These are phyloP conservation scores for Eustoma russellianum DNA, from an alignment of 257 asterid species.

Conservation along the genomic window DNA sequence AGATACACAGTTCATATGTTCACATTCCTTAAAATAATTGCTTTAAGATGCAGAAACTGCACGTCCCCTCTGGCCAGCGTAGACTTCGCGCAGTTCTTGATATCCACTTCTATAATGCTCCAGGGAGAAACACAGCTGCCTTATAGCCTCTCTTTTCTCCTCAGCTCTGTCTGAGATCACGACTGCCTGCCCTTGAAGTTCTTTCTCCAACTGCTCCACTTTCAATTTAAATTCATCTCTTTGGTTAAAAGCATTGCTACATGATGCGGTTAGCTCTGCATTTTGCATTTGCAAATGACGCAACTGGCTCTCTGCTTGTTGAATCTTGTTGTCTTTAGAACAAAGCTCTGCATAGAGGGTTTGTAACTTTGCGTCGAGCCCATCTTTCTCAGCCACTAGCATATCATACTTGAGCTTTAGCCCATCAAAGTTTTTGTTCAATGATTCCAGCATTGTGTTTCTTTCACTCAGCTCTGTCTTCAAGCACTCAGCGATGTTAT, in stretches of 20 bases:
- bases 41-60: conserved; percentile 11
- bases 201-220: conserved; percentile 42
- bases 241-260: conserved; percentile 23
- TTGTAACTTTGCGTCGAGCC: conserved; percentile 30
- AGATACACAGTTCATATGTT: too few relatives aligned
- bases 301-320: conserved; percentile 25
- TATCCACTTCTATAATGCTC: conserved; percentile 65
- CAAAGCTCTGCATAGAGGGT: conserved; percentile 29
- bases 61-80: conserved; percentile 8
- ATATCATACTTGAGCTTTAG: conserved; percentile 38
- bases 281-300: conserved; percentile 30
- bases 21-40: too few relatives aligned
- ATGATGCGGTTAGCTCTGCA: conserved; percentile 16
- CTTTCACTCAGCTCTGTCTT: conserved; percentile 31
- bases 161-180: conserved; percentile 53
- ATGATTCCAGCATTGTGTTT: conserved; percentile 15
- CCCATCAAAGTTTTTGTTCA: conserved; percentile 34
- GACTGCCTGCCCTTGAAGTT: conserved; percentile 38
- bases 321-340: conserved; percentile 23
- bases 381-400: conserved; percentile 50
- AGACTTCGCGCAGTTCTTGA: conserved; percentile 37
- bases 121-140: conserved; percentile 59
- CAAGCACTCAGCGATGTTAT: conserved; percentile 24
- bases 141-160: conserved; percentile 81
- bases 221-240: conserved; percentile 30